Evolutionary conservation across 805 yeast species (phyloP).

Genomic region (Schwanniomyces occidentalis): DNA sequence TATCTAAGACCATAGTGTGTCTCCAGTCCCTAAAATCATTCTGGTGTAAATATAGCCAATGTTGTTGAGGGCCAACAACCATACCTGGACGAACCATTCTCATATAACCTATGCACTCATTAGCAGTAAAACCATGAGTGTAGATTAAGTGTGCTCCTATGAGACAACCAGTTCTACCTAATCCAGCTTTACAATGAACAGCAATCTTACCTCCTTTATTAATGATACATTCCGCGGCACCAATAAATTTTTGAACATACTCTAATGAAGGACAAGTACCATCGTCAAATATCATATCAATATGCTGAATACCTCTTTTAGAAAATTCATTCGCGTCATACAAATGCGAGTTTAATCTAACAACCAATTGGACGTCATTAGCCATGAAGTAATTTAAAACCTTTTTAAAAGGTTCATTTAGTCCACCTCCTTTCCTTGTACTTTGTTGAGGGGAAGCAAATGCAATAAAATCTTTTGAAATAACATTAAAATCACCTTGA

Average conservation of each 20-base stretch:
- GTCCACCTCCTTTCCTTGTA: constrained; percentile 31
- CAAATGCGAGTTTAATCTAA: constrained; percentile 86
- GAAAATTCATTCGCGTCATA: constrained; percentile 86
- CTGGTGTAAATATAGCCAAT: constrained; percentile 96
- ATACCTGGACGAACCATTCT: constrained; percentile 96
- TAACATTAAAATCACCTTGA: constrained; percentile 91
- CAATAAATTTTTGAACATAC: constrained; percentile 87
- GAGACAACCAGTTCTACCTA: constrained; percentile 96
- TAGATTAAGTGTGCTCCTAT: constrained; percentile 97
- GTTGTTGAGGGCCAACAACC: constrained; percentile 99
- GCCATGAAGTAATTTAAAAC: constrained; percentile 76
- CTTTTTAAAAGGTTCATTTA: constrained; percentile 76
- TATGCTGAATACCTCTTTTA: constrained; percentile 78
- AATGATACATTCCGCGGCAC: constrained; percentile 90
- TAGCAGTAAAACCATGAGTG: constrained; percentile 95
- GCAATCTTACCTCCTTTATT: constrained; percentile 89
- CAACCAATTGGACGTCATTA: constrained; percentile 82
- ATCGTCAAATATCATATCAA: constrained; percentile 96
- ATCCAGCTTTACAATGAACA: constrained; percentile 98
- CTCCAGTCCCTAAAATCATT: constrained; percentile 96
- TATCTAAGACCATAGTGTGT: constrained; percentile 81
- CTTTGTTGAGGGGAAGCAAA: constrained; percentile 93
- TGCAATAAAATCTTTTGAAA: constrained; percentile 93
- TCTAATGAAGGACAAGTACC: constrained; percentile 98
- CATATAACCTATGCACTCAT: constrained; percentile 95